phyloP scores from a whole-genome alignment of 441 rosid genomes.

The Arabidopsis hybrid region DNA sequence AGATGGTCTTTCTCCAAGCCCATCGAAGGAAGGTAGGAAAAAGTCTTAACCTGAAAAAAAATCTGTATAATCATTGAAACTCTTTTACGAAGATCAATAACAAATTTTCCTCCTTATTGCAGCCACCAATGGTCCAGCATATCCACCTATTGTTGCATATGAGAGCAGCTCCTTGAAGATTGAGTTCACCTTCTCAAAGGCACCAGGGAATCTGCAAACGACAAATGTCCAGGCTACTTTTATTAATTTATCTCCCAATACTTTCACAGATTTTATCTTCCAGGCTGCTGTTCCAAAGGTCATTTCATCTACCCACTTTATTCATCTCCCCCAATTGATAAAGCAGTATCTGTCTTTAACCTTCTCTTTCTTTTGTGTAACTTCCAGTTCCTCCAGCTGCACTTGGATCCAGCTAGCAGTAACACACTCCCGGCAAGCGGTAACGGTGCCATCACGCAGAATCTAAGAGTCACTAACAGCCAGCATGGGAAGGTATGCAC shows the following conservation, averaged over 20 bases:
- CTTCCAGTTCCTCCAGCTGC: constrained; percentile 92
- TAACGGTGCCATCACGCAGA: constrained; percentile 69
- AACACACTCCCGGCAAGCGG: constrained; percentile 71
- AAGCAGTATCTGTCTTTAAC: neutral
- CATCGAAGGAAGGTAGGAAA: constrained; percentile 65
- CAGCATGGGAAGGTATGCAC: constrained; percentile 92
- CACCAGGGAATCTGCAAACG: constrained; percentile 75
- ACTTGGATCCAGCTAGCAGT: constrained; percentile 93
- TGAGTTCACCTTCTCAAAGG: constrained; percentile 83
- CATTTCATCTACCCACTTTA: constrained; percentile 22
- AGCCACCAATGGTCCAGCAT: constrained; percentile 81
- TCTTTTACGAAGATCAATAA: constrained; percentile 26
- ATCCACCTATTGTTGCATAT: constrained; percentile 81
- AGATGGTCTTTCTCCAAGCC: constrained; percentile 78
- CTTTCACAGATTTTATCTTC: constrained; percentile 80
- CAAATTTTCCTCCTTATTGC: constrained; percentile 43
- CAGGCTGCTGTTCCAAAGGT: constrained; percentile 99
- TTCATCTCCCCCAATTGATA: neutral
- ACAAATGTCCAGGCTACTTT: constrained; percentile 79
- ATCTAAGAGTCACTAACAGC: constrained; percentile 80
- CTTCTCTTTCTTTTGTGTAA: constrained; percentile 22
- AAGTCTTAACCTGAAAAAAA: constrained; percentile 8
- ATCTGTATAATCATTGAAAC: constrained; percentile 1
- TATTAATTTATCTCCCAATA: constrained; percentile 71
- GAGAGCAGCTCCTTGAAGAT: constrained; percentile 88